These are phyloP conservation scores for Zygoascus ofunaensis DNA, from an alignment of 805 yeast species.

Conservation along the genomic window DNA sequence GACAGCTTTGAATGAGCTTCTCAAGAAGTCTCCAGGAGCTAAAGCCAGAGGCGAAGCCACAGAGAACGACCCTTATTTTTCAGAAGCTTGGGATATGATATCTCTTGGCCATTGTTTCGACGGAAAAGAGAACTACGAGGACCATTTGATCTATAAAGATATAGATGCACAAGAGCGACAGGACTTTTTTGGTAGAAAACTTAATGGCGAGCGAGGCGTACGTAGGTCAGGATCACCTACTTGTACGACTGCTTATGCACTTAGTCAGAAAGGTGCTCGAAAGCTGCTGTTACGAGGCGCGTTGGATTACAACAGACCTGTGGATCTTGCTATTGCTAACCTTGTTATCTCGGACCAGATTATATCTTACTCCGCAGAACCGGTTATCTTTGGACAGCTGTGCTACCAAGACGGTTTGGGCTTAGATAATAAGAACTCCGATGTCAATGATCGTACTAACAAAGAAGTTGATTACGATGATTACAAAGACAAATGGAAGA, in stretches of 20 bases:
- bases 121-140: not conserved
- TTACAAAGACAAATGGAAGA: constrained; percentile 7
- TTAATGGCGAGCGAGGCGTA: constrained; percentile 4
- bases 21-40: not conserved
- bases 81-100: constrained; percentile 10
- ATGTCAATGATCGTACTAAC: constrained; percentile 2
- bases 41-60: not conserved
- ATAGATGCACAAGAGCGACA: constrained; percentile 2
- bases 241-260: constrained; percentile 12
- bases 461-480: not conserved
- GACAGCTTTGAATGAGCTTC: constrained; percentile 7
- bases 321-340: constrained; percentile 7
- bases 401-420: constrained; percentile 8
- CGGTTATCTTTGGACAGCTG: constrained; percentile 11
- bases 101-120: constrained; percentile 8
- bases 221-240: constrained; percentile 6
- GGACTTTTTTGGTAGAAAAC: constrained; percentile 5
- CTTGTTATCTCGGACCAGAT: constrained; percentile 3
- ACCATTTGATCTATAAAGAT: constrained; percentile 3
- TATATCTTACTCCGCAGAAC: constrained; percentile 6
- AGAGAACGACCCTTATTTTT: constrained; percentile 9
- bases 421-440: constrained; percentile 7
- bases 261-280: constrained; percentile 7
- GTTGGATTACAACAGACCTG: constrained; percentile 9
- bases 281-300: constrained; percentile 11